phyloP scores from a whole-genome alignment of 345 rosid genomes.

The Cardamine occulta region DNA sequence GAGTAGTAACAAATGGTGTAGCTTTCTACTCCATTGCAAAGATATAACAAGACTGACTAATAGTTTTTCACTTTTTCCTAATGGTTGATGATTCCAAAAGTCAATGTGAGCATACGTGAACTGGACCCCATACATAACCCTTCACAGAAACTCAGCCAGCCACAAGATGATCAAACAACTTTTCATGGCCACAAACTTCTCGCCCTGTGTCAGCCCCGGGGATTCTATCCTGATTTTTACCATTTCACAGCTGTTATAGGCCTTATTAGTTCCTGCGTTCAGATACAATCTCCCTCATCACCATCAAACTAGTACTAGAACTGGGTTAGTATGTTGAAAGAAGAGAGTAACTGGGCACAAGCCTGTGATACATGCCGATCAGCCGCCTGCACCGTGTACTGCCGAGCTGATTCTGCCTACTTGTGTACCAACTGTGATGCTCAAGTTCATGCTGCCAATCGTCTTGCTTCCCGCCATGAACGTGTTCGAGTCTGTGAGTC shows the following conservation, averaged over 20 bases:
- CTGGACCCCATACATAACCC: constrained; percentile 40
- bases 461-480: constrained; percentile 87
- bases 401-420: constrained; percentile 84
- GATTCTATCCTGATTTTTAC: constrained; percentile 32
- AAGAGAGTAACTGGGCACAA: constrained; percentile 64
- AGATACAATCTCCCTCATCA: constrained; percentile 26
- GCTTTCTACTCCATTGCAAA: constrained; percentile 24
- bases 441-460: constrained; percentile 74
- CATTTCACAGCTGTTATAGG: neutral
- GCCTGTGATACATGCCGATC: constrained; percentile 75
- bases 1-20: constrained; percentile 26
- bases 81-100: constrained; percentile 45
- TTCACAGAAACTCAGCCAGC: constrained; percentile 38
- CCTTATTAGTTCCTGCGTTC: constrained; percentile 24
- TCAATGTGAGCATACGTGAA: constrained; percentile 25
- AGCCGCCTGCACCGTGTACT: constrained; percentile 82
- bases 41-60: constrained; percentile 21
- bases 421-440: constrained; percentile 71
- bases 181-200: constrained; percentile 26
- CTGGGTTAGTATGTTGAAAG: constrained; percentile 34
- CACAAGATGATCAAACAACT: constrained; percentile 32
- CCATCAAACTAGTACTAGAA: neutral
- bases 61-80: constrained; percentile 13
- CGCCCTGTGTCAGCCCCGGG: constrained; percentile 24
- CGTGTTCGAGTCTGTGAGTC: constrained; percentile 86